Evolutionary conservation across 2,329 filamentous ascomycete species (phyloP).

Genomic region (Fusarium sp.): DNA sequence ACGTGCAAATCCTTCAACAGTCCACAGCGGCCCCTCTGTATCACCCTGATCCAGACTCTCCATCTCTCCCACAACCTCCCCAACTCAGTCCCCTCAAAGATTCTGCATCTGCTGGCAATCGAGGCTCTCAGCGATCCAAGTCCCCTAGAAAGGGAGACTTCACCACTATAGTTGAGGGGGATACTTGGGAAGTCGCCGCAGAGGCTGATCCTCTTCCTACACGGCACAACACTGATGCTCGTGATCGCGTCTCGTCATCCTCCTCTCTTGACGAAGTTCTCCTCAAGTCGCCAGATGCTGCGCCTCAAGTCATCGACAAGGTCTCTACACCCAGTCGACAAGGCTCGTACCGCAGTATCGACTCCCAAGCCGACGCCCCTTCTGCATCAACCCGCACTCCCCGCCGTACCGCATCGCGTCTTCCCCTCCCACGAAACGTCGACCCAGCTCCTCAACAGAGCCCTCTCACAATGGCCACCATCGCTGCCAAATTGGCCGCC

Average conservation of each 20-base stretch:
- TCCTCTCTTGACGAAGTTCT: constrained; percentile 50
- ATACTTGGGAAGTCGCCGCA: constrained; percentile 54
- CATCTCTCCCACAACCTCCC: constrained; percentile 58
- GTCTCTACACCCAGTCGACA: constrained; percentile 29
- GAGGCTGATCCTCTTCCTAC: constrained; percentile 26
- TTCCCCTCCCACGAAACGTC: constrained; percentile 48
- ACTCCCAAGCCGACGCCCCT: constrained; percentile 24
- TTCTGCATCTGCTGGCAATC: constrained; percentile 61
- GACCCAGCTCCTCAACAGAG: constrained; percentile 60
- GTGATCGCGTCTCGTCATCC: constrained; percentile 43
- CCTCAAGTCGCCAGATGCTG: constrained; percentile 39
- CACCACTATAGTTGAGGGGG: constrained; percentile 59
- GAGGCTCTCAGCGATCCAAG: constrained; percentile 45
- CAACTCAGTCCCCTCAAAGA: constrained; percentile 63
- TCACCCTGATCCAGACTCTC: constrained; percentile 49
- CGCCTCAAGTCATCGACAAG: constrained; percentile 24
- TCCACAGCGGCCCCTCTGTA: constrained; percentile 48
- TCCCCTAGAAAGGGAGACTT: constrained; percentile 52
- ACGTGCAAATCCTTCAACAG: constrained; percentile 57
- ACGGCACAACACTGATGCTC: constrained; percentile 9
- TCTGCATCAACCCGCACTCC: constrained; percentile 32
- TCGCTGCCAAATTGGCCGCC: constrained; percentile 70
- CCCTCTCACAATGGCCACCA: constrained; percentile 68
- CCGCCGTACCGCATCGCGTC: constrained; percentile 35
- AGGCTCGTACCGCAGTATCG: constrained; percentile 26